Evolutionary conservation across 257 asterid genomes (phyloP).

Genomic region (Scutellaria barbata): DNA sequence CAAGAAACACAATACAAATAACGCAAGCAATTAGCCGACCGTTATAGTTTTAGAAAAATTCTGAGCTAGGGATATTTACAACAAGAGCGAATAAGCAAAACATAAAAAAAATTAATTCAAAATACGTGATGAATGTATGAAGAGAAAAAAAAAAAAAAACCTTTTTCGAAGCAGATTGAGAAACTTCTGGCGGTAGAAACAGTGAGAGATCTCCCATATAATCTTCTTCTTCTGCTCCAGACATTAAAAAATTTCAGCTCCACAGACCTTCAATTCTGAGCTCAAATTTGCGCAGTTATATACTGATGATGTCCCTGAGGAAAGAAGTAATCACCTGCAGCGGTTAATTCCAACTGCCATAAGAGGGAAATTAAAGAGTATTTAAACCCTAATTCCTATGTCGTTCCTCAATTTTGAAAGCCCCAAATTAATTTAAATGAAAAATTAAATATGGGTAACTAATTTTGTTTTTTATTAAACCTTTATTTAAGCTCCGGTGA

Average conservation of each 20-base stretch:
- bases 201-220: conserved; percentile 94
- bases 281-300: not conserved
- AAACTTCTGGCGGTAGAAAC: conserved; percentile 58
- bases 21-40: not conserved
- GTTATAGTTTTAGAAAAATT: not conserved
- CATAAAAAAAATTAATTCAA: not conserved
- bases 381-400: conserved; percentile 21
- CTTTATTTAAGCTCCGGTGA: no score
- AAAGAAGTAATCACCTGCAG: conserved; percentile 6
- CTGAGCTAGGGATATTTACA: conserved; percentile 32
- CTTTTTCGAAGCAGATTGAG: conserved; percentile 60
- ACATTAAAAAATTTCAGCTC: conserved; percentile 38
- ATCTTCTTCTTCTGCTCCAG: conserved; percentile 61
- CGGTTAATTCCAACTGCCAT: not conserved
- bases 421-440: not conserved
- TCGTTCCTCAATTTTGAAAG: not conserved
- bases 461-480: no score
- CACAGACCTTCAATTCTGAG: not conserved
- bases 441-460: no score
- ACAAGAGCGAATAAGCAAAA: not conserved
- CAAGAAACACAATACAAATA: not conserved
- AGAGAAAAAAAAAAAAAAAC: conserved; percentile 36
- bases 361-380: not conserved
- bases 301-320: conserved; percentile 3
- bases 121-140: not conserved